Evolutionary conservation across 1,284 basidiomycete species (phyloP).

Genomic region (Cutaneotrichosporon mucoides): DNA sequence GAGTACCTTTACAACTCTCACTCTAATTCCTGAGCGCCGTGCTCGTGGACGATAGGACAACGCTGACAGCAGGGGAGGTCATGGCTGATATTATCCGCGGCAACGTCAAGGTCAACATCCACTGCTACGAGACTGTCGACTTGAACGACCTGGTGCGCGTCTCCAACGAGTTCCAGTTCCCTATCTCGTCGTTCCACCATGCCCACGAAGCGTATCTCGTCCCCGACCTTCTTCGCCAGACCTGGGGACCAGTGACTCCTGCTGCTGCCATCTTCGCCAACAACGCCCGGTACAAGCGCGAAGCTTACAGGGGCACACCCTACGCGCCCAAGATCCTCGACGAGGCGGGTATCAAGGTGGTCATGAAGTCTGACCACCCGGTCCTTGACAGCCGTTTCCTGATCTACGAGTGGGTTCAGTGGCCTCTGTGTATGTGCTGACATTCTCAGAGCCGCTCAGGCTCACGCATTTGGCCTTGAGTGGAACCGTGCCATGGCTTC

Average conservation of each 20-base stretch:
- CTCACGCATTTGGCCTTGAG: constrained; percentile 63
- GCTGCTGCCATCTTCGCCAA: constrained; percentile 73
- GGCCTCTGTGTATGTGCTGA: too few relatives aligned
- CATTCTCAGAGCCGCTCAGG: constrained; percentile 63
- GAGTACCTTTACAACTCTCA: not conserved
- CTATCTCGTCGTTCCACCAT: constrained; percentile 26
- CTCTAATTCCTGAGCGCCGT: too few relatives aligned
- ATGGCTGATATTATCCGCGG: constrained; percentile 76
- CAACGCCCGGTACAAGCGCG: constrained; percentile 65
- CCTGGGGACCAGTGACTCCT: constrained; percentile 52
- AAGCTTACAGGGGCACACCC: constrained; percentile 77
- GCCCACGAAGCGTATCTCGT: constrained; percentile 79
- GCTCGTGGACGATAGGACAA: too few relatives aligned
- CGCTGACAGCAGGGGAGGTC: constrained; percentile 55
- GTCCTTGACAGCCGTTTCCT: constrained; percentile 68
- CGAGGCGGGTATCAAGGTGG: constrained; percentile 67
- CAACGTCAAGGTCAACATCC: constrained; percentile 64
- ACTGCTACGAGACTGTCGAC: constrained; percentile 76
- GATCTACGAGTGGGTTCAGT: constrained; percentile 57
- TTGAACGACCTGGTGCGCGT: constrained; percentile 60
- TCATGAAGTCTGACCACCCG: constrained; percentile 65
- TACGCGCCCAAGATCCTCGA: constrained; percentile 76
- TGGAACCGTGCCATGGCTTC: constrained; percentile 51
- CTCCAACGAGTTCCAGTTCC: constrained; percentile 65
- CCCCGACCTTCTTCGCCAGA: constrained; percentile 59